Evolutionary conservation across 2,329 filamentous ascomycete genomes (phyloP).

Genomic region (Podosphaera aphanis): DNA sequence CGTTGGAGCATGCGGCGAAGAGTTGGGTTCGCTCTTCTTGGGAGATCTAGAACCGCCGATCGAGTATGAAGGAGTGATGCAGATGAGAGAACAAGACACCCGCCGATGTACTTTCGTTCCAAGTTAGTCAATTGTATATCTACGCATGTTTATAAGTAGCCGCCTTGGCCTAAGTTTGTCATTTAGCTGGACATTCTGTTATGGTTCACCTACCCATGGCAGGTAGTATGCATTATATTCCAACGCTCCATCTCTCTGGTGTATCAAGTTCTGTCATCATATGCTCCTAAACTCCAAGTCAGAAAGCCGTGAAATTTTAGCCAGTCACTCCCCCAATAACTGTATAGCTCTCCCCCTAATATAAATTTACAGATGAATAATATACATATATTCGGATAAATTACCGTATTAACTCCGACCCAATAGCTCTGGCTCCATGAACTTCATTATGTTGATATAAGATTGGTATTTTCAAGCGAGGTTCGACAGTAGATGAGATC

Average conservation of each 20-base stretch:
- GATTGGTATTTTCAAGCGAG: not conserved
- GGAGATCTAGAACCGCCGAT: no score
- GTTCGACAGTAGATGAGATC: not conserved
- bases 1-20: no score
- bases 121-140: no score
- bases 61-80: no score
- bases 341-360: not conserved
- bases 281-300: not conserved
- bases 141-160: no score
- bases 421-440: not conserved
- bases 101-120: no score
- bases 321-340: not conserved
- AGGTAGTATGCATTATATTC: constrained; percentile 1
- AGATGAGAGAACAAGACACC: no score
- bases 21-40: no score
- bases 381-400: not conserved
- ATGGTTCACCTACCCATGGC: no score
- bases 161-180: no score
- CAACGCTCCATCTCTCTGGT: not conserved
- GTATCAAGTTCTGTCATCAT: not conserved
- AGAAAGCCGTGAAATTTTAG: not conserved
- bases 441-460: not conserved
- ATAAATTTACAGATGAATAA: not conserved
- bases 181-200: no score
- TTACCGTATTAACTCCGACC: not conserved